Base-by-base conservation (phyloP, 2,329 filamentous ascomycete genomes). In the Cordyceps javanica region DNA sequence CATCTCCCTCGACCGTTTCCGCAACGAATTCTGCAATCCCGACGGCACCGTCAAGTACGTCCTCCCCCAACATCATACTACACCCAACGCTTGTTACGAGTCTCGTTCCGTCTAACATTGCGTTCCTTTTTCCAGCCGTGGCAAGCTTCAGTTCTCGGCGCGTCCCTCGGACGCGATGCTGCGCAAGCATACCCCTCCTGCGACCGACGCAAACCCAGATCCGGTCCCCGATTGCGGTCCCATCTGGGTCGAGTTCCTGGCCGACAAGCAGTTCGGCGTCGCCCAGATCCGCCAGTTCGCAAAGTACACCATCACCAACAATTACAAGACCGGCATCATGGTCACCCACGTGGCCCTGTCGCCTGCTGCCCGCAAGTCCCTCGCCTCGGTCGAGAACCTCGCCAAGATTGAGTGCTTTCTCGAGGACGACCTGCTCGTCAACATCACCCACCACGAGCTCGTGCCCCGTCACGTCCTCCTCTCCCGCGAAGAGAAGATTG, bases 361-460 rank as follows among this genome's bases (percentile, higher is more conserved):
- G 0, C 83, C 91, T 28, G 89, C 92, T 60, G 93, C 92, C 38
- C 85, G 93, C 72, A 95, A 95, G 77, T 86, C 92, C 64, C 88
- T 96, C 65, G 86, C 86, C 63, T 86, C 87, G 60, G 85, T 93
- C 59, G 84, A 89, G 65, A 85, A 86, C 61, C 82, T 85, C 70
- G 89, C 88, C 57, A 85, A 89, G 68, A 90, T 97, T 68, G 94
- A 99, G 78, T 90, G 91, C 70, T 99, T 99, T 77, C 84, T 93
- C 66, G 94, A 97, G 79, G 89, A 94, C 72, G 94, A 99, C 75
- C 75, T 99, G 66, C 81, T 97, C 60, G 92, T 99, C 74, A 99
- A 99, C 76, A 97, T 99, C 73, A 97, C 93, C 60, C 90, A 92
- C 72, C 94, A 99, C 77, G 93, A 97, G 75, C 82, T 99, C 57